Conservation (phyloP, 129 eudicot genomes). For the Saussurea involucrata region DNA sequence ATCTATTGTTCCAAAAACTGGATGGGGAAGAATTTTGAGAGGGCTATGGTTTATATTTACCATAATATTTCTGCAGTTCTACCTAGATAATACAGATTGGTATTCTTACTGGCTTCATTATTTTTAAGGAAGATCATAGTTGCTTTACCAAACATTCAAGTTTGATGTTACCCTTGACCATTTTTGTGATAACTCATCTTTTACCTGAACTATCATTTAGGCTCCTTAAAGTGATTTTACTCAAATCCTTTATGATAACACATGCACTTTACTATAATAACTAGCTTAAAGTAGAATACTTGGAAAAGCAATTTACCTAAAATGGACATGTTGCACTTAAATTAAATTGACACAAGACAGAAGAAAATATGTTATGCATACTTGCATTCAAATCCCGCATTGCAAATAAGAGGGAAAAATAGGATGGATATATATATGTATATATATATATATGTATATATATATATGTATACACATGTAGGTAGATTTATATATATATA, state of each 20-base stretch:
- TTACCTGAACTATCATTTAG: not conserved
- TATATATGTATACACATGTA: too few species aligned
- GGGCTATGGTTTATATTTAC: not conserved
- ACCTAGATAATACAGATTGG: not conserved
- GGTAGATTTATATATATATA: too few species aligned
- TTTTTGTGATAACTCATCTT: not conserved
- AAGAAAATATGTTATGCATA: not conserved
- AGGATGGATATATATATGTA: not conserved
- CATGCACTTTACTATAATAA: not conserved
- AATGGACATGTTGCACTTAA: not conserved
- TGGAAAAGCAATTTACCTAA: too few species aligned
- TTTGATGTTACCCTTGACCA: not conserved
- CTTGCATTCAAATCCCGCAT: not conserved
- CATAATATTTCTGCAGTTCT: not conserved
- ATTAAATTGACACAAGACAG: not conserved
- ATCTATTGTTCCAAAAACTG: not conserved
- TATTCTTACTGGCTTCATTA: not conserved
- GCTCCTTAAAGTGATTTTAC: not conserved
- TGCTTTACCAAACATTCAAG: not conserved
- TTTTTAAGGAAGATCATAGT: not conserved
- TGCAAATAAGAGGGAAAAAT: not conserved
- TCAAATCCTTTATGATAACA: not conserved
- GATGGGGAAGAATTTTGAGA: not conserved
- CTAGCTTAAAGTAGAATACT: not conserved
- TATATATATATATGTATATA: too few species aligned